These are phyloP conservation scores for Beta lomatogona DNA, from an alignment of 179 eudicot genomes.

Conservation along the genomic window DNA sequence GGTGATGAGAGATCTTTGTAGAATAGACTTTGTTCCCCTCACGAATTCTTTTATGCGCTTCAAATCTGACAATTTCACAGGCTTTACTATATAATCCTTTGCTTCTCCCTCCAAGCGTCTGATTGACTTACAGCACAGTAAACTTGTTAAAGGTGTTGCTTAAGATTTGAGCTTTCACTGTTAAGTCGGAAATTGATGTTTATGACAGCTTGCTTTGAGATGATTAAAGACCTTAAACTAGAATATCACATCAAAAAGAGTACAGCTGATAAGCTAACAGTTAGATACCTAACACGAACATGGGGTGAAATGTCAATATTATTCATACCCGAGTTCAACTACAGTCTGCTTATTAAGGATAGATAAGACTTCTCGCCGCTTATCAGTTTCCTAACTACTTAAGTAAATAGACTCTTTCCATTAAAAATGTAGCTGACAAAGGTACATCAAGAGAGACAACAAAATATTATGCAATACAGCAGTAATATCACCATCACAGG, in stretches of 20 bases:
- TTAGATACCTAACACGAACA: too few relatives aligned
- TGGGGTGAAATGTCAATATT: too few relatives aligned
- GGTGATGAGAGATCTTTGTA: constrained; percentile 15
- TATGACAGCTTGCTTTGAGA: neutral
- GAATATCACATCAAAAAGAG: constrained; percentile 4
- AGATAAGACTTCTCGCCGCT: too few relatives aligned
- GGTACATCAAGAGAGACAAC: neutral
- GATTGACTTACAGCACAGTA: constrained; percentile 4
- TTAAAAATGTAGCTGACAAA: neutral
- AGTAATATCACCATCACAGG: neutral
- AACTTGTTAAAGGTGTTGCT: neutral
- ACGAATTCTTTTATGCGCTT: constrained; percentile 24
- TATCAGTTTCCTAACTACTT: too few relatives aligned
- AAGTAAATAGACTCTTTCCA: neutral
- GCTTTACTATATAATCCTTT: constrained; percentile 73
- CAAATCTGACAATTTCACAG: constrained; percentile 61
- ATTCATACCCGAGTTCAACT: too few relatives aligned
- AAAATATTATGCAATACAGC: too few relatives aligned
- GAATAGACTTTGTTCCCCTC: constrained; percentile 9
- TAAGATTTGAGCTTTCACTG: neutral
- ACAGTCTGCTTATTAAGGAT: too few relatives aligned
- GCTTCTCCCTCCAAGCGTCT: constrained; percentile 54
- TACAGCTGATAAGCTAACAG: too few relatives aligned
- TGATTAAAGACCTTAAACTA: constrained; percentile 15
- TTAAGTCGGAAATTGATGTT: neutral